Percentiles rank a stretch among this genome's conserved stretches.
phyloP scores from a whole-genome alignment of 164 flowering plant genomes.

The Umbellularia californica region DNA sequence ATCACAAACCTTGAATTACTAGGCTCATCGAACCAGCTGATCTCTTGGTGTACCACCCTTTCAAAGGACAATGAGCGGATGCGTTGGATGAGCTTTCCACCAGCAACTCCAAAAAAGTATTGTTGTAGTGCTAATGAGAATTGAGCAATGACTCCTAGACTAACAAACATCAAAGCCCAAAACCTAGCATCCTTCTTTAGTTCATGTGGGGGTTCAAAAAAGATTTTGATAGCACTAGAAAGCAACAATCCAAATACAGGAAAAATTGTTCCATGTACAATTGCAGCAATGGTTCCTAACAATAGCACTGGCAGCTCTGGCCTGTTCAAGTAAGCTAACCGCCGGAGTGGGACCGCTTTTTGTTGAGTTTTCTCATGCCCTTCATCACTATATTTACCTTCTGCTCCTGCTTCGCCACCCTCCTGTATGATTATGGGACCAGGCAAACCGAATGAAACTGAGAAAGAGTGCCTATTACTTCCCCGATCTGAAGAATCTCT shows the following conservation, averaged over 20 bases:
- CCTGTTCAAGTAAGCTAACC: slow-evolving; percentile 48
- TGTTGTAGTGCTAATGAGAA: slow-evolving; percentile 36
- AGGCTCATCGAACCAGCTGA: slow-evolving; percentile 72
- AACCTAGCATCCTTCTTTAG: slow-evolving; percentile 36
- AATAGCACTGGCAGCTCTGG: slow-evolving; percentile 52
- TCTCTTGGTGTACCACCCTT: slow-evolving; percentile 60
- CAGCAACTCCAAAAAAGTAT: slow-evolving; percentile 61
- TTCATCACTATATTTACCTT: background rate
- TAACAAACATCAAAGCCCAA: slow-evolving; percentile 45
- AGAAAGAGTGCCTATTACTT: slow-evolving; percentile 21
- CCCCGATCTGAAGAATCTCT: slow-evolving; percentile 26
- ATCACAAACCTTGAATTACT: slow-evolving; percentile 51
- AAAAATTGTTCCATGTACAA: slow-evolving; percentile 36
- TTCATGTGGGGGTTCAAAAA: slow-evolving; percentile 38
- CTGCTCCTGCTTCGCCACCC: background rate
- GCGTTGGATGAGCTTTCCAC: slow-evolving; percentile 50
- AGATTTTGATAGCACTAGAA: slow-evolving; percentile 41
- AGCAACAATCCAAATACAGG: slow-evolving; percentile 54
- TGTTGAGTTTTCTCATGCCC: background rate
- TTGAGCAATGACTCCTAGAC: slow-evolving; percentile 23
- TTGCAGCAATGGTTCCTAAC: slow-evolving; percentile 46
- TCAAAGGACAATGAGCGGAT: slow-evolving; percentile 53
- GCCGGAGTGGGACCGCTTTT: slow-evolving; percentile 26
- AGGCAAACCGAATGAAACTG: slow-evolving; percentile 22
- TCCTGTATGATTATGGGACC: slow-evolving; percentile 9